A percentile compares a stretch with the other conserved stretches of the same genome.
phyloP scores from a whole-genome alignment of 2,329 filamentous ascomycete species.

The Verticillium longisporum region DNA sequence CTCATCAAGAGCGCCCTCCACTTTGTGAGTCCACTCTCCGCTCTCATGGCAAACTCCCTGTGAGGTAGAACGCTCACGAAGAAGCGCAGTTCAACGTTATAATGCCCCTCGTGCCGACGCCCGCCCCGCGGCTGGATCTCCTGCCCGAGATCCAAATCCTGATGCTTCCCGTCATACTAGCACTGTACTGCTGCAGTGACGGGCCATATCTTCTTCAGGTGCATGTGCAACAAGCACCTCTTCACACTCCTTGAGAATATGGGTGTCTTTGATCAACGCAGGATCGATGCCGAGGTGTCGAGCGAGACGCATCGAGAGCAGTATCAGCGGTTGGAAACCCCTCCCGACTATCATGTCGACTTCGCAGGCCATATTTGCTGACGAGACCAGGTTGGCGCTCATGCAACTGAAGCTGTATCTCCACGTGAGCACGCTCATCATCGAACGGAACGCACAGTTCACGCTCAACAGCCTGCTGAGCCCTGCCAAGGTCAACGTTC shows the following conservation, averaged over 20 bases:
- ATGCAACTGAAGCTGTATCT: neutral
- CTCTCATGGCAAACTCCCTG: too few relatives aligned
- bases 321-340: neutral
- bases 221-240: neutral
- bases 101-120: neutral
- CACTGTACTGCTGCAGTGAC: neutral
- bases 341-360: neutral
- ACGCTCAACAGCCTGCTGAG: neutral
- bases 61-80: neutral
- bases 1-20: neutral
- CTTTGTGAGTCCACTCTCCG: neutral
- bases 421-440: neutral
- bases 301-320: neutral
- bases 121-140: neutral
- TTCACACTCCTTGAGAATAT: neutral
- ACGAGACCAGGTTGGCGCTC: neutral
- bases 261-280: neutral
- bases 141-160: neutral
- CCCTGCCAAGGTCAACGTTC: neutral
- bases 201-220: neutral
- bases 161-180: neutral
- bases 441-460: neutral
- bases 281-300: neutral
- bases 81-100: neutral
- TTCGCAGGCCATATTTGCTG: neutral